These are phyloP conservation scores for Coniferiporia weirii DNA, from an alignment of 1,284 basidiomycete species.

Conservation along the genomic window DNA sequence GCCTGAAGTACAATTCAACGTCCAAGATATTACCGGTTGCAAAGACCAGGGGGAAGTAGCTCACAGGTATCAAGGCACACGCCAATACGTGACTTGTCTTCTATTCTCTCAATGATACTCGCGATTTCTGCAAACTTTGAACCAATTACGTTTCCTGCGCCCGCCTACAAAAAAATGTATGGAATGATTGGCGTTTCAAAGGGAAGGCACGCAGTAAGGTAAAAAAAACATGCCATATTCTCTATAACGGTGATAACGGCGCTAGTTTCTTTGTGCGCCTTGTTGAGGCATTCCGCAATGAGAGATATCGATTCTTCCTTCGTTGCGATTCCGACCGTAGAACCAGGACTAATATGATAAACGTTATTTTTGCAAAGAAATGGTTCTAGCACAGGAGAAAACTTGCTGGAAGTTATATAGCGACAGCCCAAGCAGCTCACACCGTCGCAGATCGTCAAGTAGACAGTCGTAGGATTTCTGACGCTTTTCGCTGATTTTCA, in stretches of 20 bases:
- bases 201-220: neutral
- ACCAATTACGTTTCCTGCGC: conserved; percentile 77
- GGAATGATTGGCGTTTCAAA: neutral
- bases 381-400: neutral
- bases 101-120: conserved; percentile 65
- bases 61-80: conserved; percentile 84
- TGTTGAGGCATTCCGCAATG: conserved; percentile 76
- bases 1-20: conserved; percentile 35
- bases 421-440: conserved; percentile 69
- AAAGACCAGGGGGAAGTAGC: conserved; percentile 22
- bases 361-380: neutral
- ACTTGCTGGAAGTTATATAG: conserved; percentile 85
- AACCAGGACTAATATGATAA: conserved; percentile 60
- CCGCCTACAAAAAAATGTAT: conserved; percentile 54
- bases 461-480: conserved; percentile 79
- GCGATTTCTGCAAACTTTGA: conserved; percentile 65
- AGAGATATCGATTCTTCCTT: conserved; percentile 54
- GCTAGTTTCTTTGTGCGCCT: conserved; percentile 65
- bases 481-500: conserved; percentile 55
- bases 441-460: conserved; percentile 77
- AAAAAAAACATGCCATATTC: conserved; percentile 62
- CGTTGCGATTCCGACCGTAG: conserved; percentile 65
- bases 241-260: conserved; percentile 70
- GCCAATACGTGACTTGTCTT: conserved; percentile 72
- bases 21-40: neutral